Evolutionary conservation across 192 early-diverging fungal species (phyloP).

Genomic region (Coemansia furcata): DNA sequence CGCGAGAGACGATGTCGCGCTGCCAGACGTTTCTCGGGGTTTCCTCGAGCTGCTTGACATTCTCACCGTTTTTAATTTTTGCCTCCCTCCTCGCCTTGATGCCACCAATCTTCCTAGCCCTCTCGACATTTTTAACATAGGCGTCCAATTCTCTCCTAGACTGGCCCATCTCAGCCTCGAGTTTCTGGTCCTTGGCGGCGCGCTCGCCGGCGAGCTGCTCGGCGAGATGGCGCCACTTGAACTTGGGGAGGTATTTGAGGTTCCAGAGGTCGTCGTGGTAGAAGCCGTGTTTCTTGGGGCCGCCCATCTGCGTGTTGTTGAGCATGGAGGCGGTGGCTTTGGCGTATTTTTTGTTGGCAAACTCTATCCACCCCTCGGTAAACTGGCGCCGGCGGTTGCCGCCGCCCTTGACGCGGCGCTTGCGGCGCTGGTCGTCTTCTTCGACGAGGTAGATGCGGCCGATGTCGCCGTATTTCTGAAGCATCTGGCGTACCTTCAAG

Average conservation of each 20-base stretch:
- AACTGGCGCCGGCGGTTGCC: slow-evolving; percentile 84
- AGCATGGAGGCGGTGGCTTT: slow-evolving; percentile 70
- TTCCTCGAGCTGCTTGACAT: slow-evolving; percentile 54
- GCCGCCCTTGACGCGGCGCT: slow-evolving; percentile 80
- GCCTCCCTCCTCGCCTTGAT: slow-evolving; percentile 69
- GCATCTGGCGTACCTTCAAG: slow-evolving; percentile 69
- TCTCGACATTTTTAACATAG: slow-evolving; percentile 84
- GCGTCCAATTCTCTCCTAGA: slow-evolving; percentile 83
- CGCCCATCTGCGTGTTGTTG: slow-evolving; percentile 79
- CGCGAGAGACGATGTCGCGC: slow-evolving; percentile 58
- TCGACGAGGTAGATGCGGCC: slow-evolving; percentile 84
- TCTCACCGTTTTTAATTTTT: slow-evolving; percentile 22
- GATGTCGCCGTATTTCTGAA: slow-evolving; percentile 71
- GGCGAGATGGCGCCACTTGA: slow-evolving; percentile 95
- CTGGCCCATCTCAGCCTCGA: slow-evolving; percentile 80
- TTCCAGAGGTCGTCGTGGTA: slow-evolving; percentile 98
- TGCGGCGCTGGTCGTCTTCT: slow-evolving; percentile 72
- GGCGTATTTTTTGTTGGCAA: slow-evolving; percentile 88
- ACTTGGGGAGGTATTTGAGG: slow-evolving; percentile 91
- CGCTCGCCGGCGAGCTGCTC: slow-evolving; percentile 85
- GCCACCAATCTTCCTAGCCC: slow-evolving; percentile 80
- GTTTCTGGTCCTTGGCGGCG: slow-evolving; percentile 72
- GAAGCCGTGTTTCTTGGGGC: slow-evolving; percentile 75
- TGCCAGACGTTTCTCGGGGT: slow-evolving; percentile 58
- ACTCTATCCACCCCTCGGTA: slow-evolving; percentile 97